phyloP scores from a whole-genome alignment of 331 rosid genomes.

The Saraca asoca region DNA sequence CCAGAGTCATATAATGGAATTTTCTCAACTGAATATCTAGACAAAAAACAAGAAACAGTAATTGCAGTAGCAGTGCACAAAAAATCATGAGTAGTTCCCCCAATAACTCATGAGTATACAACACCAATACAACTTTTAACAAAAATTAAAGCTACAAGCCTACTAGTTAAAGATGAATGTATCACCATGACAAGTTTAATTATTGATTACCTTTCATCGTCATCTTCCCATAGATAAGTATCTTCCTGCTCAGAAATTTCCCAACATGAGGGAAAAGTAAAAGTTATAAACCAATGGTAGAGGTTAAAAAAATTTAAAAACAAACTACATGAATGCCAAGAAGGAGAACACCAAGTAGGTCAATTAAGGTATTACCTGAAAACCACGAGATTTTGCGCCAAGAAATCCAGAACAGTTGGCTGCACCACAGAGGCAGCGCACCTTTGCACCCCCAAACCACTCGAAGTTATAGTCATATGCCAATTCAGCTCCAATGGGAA shows the following conservation, averaged over 20 bases:
- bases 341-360: not conserved
- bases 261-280: slow-evolving; percentile 32
- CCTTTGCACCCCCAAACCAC: slow-evolving; percentile 98
- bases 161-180: not conserved
- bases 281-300: slow-evolving; percentile 16
- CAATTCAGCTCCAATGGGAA: slow-evolving; percentile 78
- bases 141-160: too few species aligned
- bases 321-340: not conserved
- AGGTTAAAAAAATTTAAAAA: slow-evolving; percentile 2
- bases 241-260: slow-evolving; percentile 69
- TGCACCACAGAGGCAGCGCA: slow-evolving; percentile 98
- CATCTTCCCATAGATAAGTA: slow-evolving; percentile 97
- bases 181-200: slow-evolving; percentile 6
- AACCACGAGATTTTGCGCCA: slow-evolving; percentile 98
- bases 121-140: too few species aligned
- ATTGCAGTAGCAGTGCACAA: not conserved
- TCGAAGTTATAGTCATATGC: slow-evolving; percentile 95
- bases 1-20: slow-evolving; percentile 96
- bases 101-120: too few species aligned
- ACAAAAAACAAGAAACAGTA: slow-evolving; percentile 26
- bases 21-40: slow-evolving; percentile 91
- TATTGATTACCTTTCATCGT: slow-evolving; percentile 77
- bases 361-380: slow-evolving; percentile 57
- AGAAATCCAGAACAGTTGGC: slow-evolving; percentile 87
- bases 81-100: too few species aligned